Conservation (phyloP, 2,329 filamentous ascomycete species). For the Exophiala oligosperma region DNA sequence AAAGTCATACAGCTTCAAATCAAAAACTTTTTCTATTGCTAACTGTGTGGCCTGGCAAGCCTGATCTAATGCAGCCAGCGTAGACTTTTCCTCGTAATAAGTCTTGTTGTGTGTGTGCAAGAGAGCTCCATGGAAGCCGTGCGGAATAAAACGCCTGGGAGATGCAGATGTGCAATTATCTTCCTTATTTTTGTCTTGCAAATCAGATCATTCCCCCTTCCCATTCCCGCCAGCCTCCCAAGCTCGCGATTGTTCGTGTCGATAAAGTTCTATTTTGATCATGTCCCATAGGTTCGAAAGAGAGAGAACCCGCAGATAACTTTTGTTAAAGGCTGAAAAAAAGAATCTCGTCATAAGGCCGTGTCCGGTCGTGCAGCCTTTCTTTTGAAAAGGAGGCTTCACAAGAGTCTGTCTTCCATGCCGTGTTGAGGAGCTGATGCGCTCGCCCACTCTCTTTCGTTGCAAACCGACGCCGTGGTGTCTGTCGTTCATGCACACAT, state of each 20-base stretch:
- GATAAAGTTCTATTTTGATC: conserved; percentile 29
- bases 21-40: conserved; percentile 8
- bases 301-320: conserved; percentile 27
- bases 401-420: conserved; percentile 19
- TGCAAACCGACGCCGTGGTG: conserved; percentile 25
- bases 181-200: conserved; percentile 9
- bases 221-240: conserved; percentile 17
- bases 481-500: conserved; percentile 26
- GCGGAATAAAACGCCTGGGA: conserved; percentile 17
- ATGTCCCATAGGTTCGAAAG: conserved; percentile 28
- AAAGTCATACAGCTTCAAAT: neutral
- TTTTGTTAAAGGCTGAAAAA: conserved; percentile 25
- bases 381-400: neutral
- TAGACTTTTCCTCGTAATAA: conserved; percentile 23
- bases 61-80: conserved; percentile 28
- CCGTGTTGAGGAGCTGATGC: conserved; percentile 10
- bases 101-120: conserved; percentile 14
- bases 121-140: conserved; percentile 18
- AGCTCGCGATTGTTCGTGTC: conserved; percentile 28
- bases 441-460: conserved; percentile 25
- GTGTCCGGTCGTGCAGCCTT: conserved; percentile 5
- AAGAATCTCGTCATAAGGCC: conserved; percentile 13
- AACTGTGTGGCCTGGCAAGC: conserved; percentile 23
- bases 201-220: conserved; percentile 13
- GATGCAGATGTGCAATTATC: conserved; percentile 20